Conservation (phyloP, 176 grass and related monocot species). For the Sorghum bicolor region Sorghum_bicolor_NCBIv3 NC_012878.2:46342501-46343000, state of each 20-base stretch:
- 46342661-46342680: not conserved
- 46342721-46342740: not conserved
- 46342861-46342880: not conserved
- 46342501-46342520: constrained; percentile 94
- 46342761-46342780: not conserved
- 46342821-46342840: not conserved
- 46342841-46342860: constrained; percentile 4
- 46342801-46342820: not conserved
- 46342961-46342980: not conserved
- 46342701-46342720: not conserved
- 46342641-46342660: not conserved
- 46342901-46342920: not conserved
- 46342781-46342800: not conserved
- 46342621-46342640: no score
- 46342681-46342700: not conserved
- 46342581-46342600: not conserved
- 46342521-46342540: constrained; percentile 43
- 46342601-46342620: not conserved
- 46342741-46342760: not conserved
- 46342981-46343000: constrained; percentile 3
- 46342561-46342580: not conserved
- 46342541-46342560: constrained; percentile 1
- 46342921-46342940: not conserved
- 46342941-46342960: not conserved
- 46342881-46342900: not conserved